Percentiles rank a stretch among this genome's conserved stretches.
Evolutionary conservation across 306 rosid genomes (phyloP).

Genomic region (Cicer bijugum): DNA sequence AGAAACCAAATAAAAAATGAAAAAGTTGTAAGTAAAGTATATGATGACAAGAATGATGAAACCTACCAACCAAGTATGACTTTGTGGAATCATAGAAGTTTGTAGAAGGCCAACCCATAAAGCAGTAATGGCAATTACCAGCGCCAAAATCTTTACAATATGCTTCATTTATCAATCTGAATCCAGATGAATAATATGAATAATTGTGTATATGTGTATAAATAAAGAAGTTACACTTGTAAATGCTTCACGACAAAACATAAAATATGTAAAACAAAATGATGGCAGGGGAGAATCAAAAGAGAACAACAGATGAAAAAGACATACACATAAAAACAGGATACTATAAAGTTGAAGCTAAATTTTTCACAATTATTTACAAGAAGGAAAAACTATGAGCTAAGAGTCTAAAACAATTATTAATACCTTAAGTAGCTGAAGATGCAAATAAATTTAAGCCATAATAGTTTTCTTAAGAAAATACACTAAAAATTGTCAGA

Average conservation of each 20-base stretch:
- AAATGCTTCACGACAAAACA: constrained; percentile 34
- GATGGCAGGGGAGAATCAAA: background rate
- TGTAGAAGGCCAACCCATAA: constrained; percentile 80
- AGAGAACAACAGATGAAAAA: background rate
- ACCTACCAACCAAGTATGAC: constrained; percentile 87
- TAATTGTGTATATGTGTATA: background rate
- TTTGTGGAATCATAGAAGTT: constrained; percentile 55
- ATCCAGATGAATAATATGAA: constrained; percentile 21
- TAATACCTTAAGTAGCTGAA: background rate
- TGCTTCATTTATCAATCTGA: constrained; percentile 71
- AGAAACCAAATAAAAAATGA: constrained; percentile 11
- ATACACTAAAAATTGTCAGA: background rate
- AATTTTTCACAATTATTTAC: background rate
- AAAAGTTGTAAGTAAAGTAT: constrained; percentile 15
- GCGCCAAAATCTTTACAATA: constrained; percentile 68
- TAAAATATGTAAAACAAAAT: background rate
- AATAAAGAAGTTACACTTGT: background rate
- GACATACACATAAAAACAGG: background rate
- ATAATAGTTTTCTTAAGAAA: background rate
- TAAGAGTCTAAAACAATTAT: constrained; percentile 10
- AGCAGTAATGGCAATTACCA: constrained; percentile 67
- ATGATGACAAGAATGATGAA: constrained; percentile 1
- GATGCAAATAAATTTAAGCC: constrained; percentile 2
- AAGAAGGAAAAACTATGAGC: background rate
- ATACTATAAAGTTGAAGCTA: constrained; percentile 1